These are phyloP conservation scores for Phytophthora pinifolia DNA, from an alignment of 352 stramenopile species.

Conservation along the genomic window DNA sequence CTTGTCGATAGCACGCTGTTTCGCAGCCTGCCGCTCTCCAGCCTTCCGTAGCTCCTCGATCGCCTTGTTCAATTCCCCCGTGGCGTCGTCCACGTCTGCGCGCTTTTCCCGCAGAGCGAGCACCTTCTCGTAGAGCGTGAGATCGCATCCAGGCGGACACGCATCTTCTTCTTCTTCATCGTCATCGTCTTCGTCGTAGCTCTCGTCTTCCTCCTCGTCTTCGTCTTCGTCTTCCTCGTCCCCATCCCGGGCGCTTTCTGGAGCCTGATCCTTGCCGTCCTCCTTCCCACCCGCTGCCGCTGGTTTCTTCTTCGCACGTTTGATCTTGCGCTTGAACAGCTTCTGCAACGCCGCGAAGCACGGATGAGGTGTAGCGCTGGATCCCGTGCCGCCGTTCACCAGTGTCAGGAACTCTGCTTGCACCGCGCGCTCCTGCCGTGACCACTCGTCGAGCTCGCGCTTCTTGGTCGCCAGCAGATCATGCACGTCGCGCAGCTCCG, in stretches of 20 bases:
- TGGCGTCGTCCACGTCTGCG: conserved; percentile 89
- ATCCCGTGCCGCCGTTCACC: conserved; percentile 59
- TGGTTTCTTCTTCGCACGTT: conserved; percentile 84
- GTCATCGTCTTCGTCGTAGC: conserved; percentile 89
- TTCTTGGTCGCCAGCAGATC: conserved; percentile 73
- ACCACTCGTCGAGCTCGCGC: conserved; percentile 82
- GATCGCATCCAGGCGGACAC: conserved; percentile 89
- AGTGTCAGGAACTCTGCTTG: conserved; percentile 71
- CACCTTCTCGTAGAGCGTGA: conserved; percentile 91
- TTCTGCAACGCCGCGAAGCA: conserved; percentile 80
- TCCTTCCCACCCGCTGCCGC: conserved; percentile 19
- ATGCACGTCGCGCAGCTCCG: conserved; percentile 76
- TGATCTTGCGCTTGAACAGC: conserved; percentile 93
- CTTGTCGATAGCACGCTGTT: conserved; percentile 92
- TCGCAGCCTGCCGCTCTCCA: conserved; percentile 80
- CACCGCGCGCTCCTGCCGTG: conserved; percentile 54
- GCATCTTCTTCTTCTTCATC: conserved; percentile 92
- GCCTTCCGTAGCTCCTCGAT: conserved; percentile 90
- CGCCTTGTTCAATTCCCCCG: conserved; percentile 81
- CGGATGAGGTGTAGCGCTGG: conserved; percentile 46
- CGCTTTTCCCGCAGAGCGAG: conserved; percentile 91
- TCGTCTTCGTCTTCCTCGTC: conserved; percentile 76
- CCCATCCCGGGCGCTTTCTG: conserved; percentile 43
- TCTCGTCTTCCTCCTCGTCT: conserved; percentile 65
- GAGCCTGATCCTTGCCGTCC: conserved; percentile 37